Evolutionary conservation across 768 basidiomycete genomes (phyloP), one percentile per base, ranked within the genome.

Genomic region (Panaeolus papilionaceus): DNA sequence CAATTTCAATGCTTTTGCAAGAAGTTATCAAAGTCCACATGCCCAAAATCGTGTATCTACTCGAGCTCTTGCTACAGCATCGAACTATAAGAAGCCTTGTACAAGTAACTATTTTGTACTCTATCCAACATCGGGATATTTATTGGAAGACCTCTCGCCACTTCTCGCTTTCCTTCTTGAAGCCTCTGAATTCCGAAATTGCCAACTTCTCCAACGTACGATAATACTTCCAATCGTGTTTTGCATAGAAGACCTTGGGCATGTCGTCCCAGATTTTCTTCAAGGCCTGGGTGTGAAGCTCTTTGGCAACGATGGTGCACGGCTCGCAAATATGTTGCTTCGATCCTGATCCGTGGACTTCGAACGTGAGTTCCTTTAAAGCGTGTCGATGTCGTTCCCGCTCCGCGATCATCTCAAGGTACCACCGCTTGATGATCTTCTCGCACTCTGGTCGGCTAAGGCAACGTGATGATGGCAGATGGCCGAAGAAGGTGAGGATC

Each of bases 111-210:
- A 37, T 28, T 11, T 16, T 33, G 28, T 58, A 58, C 54, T 28
- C 47, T 51, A 51, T 51, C 23, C 6, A 51, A 26, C 47, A 3
- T 51, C 14, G 47, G 47, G 23, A 51, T 20, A 14, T 28, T 58
- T 33, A 58, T 33, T 58, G 28, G 54, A 58, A 58, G 26, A 58
- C 54, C 9, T 58, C 54, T 37, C 54, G 54, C 54, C 54, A 58
- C 54, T 58, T 58, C 16, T 58, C 54, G 28, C 54, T 58, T 33
- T 58, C 54, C 54, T 58, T 58, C 54, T 58, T 58, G 54, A 58
- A 58, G 1, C 4, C 28, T 58, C 16, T 58, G 28, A 58, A 58
- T 12, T 58, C 54, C 33, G 28, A 4, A 33, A 14, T 58, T 7
- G 28, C 54, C 54, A 58, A 33, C 54, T 58, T 58, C 28, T 58